Conservation (phyloP, 2,329 filamentous ascomycete genomes). For the Colletotrichum tabaci region DNA sequence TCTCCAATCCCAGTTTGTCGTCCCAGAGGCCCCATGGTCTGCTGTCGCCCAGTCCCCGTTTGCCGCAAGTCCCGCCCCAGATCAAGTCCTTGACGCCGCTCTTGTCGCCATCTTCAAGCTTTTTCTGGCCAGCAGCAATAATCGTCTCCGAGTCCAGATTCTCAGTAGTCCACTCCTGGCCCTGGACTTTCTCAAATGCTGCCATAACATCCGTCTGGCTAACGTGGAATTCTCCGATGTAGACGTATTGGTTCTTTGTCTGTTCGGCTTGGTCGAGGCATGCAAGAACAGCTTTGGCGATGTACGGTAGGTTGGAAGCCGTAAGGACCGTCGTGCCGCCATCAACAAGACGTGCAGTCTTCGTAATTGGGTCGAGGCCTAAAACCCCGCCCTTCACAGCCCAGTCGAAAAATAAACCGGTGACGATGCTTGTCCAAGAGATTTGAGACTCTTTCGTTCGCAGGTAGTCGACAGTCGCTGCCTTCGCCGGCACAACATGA, state of each 20-base stretch:
- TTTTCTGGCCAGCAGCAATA: background rate
- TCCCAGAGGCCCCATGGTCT: slow-evolving; percentile 18
- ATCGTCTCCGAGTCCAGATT: background rate
- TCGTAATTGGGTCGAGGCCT: slow-evolving; percentile 39
- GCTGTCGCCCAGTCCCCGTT: slow-evolving; percentile 2
- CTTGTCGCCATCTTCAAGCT: background rate
- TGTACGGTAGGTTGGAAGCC: background rate
- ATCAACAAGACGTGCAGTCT: slow-evolving; percentile 31
- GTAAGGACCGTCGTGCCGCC: slow-evolving; percentile 6
- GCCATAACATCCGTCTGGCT: slow-evolving; percentile 6
- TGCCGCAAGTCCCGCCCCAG: slow-evolving; percentile 2
- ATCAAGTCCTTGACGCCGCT: background rate
- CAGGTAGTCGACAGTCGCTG: slow-evolving; percentile 18
- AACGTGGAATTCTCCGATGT: background rate
- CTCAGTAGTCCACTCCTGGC: slow-evolving; percentile 1
- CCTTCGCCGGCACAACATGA: background rate
- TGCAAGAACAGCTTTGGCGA: slow-evolving; percentile 2
- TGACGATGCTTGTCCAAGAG: slow-evolving; percentile 35
- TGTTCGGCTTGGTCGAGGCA: background rate
- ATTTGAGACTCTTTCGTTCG: slow-evolving; percentile 14
- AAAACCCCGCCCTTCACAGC: slow-evolving; percentile 41
- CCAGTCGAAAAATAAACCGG: slow-evolving; percentile 48
- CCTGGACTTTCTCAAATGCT: background rate
- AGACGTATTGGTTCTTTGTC: slow-evolving; percentile 12
- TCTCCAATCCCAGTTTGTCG: slow-evolving; percentile 8